A percentile compares a stretch with the other conserved stretches of the same genome.
Evolutionary conservation across 2,329 filamentous ascomycete species (phyloP).

Genomic region (Exophiala dermatitidis): DNA sequence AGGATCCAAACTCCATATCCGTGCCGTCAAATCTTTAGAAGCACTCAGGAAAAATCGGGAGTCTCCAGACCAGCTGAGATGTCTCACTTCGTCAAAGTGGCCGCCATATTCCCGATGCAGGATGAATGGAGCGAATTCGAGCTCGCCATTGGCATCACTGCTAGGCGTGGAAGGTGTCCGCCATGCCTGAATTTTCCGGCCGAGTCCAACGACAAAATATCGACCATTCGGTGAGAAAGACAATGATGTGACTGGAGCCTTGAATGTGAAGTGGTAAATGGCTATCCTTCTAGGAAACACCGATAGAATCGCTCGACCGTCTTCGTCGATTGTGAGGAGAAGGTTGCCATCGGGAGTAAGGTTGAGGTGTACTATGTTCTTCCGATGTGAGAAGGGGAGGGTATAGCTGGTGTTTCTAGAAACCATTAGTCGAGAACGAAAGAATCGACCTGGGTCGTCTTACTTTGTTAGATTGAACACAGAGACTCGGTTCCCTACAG

Average conservation of each 20-base stretch:
- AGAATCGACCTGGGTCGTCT: constrained; percentile 26
- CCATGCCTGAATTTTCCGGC: constrained; percentile 88
- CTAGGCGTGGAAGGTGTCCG: constrained; percentile 87
- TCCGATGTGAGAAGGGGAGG: constrained; percentile 75
- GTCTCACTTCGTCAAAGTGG: constrained; percentile 79
- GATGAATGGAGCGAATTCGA: constrained; percentile 94
- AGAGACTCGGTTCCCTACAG: constrained; percentile 90
- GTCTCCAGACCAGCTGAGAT: constrained; percentile 92
- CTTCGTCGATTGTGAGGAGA: constrained; percentile 85
- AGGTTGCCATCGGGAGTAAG: constrained; percentile 87
- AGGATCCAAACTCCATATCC: constrained; percentile 87
- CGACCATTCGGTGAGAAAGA: constrained; percentile 85
- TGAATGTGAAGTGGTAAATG: constrained; percentile 95
- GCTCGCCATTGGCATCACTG: constrained; percentile 65
- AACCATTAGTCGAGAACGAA: neutral
- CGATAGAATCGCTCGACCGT: constrained; percentile 87
- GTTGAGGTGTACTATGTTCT: constrained; percentile 82
- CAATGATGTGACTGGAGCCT: constrained; percentile 70
- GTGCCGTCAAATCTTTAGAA: constrained; percentile 83
- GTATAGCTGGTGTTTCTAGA: constrained; percentile 34
- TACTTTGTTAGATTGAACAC: constrained; percentile 95
- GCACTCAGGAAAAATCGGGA: constrained; percentile 90
- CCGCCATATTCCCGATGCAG: constrained; percentile 77
- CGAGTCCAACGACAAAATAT: constrained; percentile 83
- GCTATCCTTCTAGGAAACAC: constrained; percentile 79